Base-by-base conservation (phyloP, 2,329 filamentous ascomycete species). In the Alternaria panax region DNA sequence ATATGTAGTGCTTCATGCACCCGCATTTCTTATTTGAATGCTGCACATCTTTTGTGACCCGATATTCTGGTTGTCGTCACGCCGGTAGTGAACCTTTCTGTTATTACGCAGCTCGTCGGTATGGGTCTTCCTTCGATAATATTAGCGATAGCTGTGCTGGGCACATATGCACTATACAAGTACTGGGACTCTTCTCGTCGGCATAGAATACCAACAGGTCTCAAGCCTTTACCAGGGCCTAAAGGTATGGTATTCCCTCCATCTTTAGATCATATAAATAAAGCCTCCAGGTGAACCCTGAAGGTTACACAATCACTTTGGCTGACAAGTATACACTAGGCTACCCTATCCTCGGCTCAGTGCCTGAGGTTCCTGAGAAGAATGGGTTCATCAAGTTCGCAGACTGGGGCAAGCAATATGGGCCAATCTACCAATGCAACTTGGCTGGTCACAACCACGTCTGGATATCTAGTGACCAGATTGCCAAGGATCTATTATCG, bases 401-500 rank as follows among this genome's bases (percentile, higher is more conserved):
- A n/a, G 78, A 81, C 40, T 82, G 80, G 80, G 75, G 75, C 41
- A 78, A 80, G 61, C 65, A 79, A 51, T 80, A 78, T 56, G 80
- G 80, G 4, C 79, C 80, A 2, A 81, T 83, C 57, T 83, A 82
- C 57, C 79, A 81, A 51, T 72, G 77, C 63, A 76, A 81, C 48
- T 70, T 83, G 11, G 79, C 79, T 57, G 80, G 81, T 20, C 66
- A 68, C 56, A 82, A 81, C 53, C 80, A 82, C 62, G 78, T 82
- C 50, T 81, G 80, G 79, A 80, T 83, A 48, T 80, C 78, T 1
- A 74, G 75, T 7, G 80, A 82, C 48, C 59, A 76, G 20, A 76
- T 82, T 41, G 76, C 81, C 2, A 75, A 72, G 34, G 80, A 82
- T 32, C 67, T 83, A 5, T 65, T 83, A 20, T 71, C 79, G 1